Evolutionary conservation across 345 rosid species (phyloP), one percentile per base, ranked within the genome.

Genomic region (Populus tremula): DNA sequence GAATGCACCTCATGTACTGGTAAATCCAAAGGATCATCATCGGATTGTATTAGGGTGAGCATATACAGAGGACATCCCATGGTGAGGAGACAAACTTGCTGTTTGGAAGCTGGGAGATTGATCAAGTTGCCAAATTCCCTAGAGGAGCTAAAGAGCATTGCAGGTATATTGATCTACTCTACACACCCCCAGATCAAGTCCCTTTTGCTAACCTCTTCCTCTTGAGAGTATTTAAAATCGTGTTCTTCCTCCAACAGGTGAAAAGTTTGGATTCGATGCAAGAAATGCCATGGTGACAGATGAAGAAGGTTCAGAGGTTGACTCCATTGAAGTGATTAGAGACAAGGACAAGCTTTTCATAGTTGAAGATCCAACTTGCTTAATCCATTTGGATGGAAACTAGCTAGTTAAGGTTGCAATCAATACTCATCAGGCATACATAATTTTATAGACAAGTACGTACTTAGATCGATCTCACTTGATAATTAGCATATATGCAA

Each of bases 271-370:
- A 67, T 84, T 93, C 61, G 86, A 89, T 86, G 90, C 89, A 59
- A 80, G 78, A 27, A 87, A 83, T 80, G 82, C 83, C 25, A 78
- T 81, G 74, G 87, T 90, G 69, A 91, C 88, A 12, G 84, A 94
- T 81, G 91, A 84, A 86, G 93, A 82, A 81, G 97, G 98, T 33
- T 82, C 97, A 21, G 97, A 92, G 86, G 88, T 94, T 53, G 98
- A 93, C 78, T 87, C 86, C 68, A 85, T 89, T 72, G 94, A 94
- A 81, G 95, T 94, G 74, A 89, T 94, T 73, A 87, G 98, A 85
- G 97, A 94, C 76, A 86, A 89, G 53, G 98, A 94, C 74, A 94
- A 90, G 83, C 86, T 93, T 47, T 94, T 88, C 85, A 75, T 93
- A 56, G 82, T 90, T 67, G 94, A 90, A 59, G 79, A 81, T 73